Evolutionary conservation across 768 basidiomycete species (phyloP).

Genomic region (Serendipita vermifera): DNA sequence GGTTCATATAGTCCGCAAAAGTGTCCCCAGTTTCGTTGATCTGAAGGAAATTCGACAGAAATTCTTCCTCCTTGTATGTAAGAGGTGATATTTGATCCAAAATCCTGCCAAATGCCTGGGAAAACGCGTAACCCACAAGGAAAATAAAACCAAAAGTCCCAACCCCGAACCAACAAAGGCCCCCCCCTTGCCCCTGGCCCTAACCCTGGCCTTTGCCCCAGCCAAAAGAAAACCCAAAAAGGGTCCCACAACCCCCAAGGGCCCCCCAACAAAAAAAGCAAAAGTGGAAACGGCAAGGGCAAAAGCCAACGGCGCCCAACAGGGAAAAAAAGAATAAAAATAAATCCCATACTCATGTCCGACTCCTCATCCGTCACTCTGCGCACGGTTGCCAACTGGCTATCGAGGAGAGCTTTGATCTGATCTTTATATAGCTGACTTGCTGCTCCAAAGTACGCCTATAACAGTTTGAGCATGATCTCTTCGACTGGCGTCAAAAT

Average conservation of each 20-base stretch:
- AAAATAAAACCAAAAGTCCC: conserved; percentile 13
- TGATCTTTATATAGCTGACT: conserved; percentile 74
- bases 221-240: conserved; percentile 69
- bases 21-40: conserved; percentile 80
- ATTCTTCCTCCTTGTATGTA: conserved; percentile 74
- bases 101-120: conserved; percentile 58
- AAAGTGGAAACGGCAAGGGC: conserved; percentile 17
- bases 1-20: conserved; percentile 87
- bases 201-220: conserved; percentile 40
- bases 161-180: conserved; percentile 62
- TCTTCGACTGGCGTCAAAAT: not conserved
- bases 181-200: conserved; percentile 43
- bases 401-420: conserved; percentile 56
- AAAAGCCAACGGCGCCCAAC: not conserved
- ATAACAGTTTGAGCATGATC: conserved; percentile 12
- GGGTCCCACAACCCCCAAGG: no score
- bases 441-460: conserved; percentile 84
- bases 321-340: not conserved
- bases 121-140: not conserved
- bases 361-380: conserved; percentile 58
- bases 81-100: conserved; percentile 63
- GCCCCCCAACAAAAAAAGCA: no score
- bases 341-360: conserved; percentile 43
- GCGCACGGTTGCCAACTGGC: conserved; percentile 47
- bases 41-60: conserved; percentile 84